Evolutionary conservation across 2,329 filamentous ascomycete genomes (phyloP).

Genomic region (Stemphylium beticola): DNA sequence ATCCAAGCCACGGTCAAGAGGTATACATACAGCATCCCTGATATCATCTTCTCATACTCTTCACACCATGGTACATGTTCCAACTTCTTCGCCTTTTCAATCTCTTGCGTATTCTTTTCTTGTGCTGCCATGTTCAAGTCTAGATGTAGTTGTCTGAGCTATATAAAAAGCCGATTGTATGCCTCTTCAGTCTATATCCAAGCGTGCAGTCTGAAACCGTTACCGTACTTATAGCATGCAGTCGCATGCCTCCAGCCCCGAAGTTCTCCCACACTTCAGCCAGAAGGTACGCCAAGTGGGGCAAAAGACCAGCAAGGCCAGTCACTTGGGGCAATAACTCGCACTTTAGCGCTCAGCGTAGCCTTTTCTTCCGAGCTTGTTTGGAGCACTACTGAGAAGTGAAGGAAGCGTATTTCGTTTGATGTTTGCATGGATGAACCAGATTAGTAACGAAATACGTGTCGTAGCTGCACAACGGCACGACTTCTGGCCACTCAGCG

Average conservation of each 20-base stretch:
- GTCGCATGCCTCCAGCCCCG: neutral
- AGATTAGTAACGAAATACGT: neutral
- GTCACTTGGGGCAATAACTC: constrained; percentile 26
- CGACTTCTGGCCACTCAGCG: constrained; percentile 19
- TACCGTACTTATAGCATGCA: neutral
- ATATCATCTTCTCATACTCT: constrained; percentile 70
- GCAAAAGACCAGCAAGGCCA: constrained; percentile 2
- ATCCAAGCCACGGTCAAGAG: too few relatives aligned
- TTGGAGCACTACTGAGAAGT: too few relatives aligned
- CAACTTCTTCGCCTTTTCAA: constrained; percentile 57
- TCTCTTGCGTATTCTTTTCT: constrained; percentile 52
- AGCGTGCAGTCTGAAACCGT: too few relatives aligned
- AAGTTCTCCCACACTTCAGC: neutral
- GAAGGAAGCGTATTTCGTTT: neutral
- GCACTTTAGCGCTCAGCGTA: constrained; percentile 26
- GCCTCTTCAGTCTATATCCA: too few relatives aligned
- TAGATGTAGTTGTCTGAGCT: too few relatives aligned
- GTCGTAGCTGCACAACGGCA: constrained; percentile 3
- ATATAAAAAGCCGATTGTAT: too few relatives aligned
- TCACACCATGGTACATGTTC: constrained; percentile 63
- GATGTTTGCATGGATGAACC: neutral
- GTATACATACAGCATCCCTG: constrained; percentile 62
- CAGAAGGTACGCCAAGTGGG: constrained; percentile 23
- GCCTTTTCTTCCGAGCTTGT: neutral
- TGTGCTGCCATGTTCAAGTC: constrained; percentile 44